A percentile compares a stretch with the other conserved stretches of the same genome.
phyloP scores from a whole-genome alignment of 2,329 filamentous ascomycete genomes.

The Penicillium sp. region DNA sequence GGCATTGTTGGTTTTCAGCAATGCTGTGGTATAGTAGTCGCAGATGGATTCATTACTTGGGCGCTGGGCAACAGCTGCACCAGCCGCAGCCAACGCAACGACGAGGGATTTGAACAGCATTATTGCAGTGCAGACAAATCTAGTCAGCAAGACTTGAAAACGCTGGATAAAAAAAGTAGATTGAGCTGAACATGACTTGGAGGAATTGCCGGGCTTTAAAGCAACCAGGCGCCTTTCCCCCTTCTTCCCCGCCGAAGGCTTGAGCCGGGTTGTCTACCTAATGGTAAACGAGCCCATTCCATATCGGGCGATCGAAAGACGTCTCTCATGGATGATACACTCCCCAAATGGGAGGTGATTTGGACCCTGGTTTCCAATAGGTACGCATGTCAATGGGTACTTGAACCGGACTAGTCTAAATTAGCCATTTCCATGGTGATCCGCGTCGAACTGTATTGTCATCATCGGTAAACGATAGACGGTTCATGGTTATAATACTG shows the following conservation, averaged over 20 bases:
- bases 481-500: too few relatives aligned
- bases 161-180: neutral
- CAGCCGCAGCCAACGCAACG: neutral
- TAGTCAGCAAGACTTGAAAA: neutral
- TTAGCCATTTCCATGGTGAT: too few relatives aligned
- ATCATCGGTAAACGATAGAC: too few relatives aligned
- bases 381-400: neutral
- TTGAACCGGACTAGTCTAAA: too few relatives aligned
- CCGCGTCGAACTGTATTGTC: too few relatives aligned
- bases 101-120: neutral
- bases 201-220: neutral
- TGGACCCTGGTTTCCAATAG: neutral
- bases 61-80: slow-evolving; percentile 43
- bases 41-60: slow-evolving; percentile 55
- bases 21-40: slow-evolving; percentile 62
- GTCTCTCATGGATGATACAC: neutral
- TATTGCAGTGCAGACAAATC: neutral
- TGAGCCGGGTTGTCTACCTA: neutral
- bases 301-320: neutral
- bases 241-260: neutral
- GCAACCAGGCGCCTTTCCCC: neutral
- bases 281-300: neutral
- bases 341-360: neutral
- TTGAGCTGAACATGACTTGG: neutral
- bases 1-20: slow-evolving; percentile 59